Evolutionary conservation across 352 stramenopile genomes (phyloP).

Genomic region (Elongisporangium senticosum): DNA sequence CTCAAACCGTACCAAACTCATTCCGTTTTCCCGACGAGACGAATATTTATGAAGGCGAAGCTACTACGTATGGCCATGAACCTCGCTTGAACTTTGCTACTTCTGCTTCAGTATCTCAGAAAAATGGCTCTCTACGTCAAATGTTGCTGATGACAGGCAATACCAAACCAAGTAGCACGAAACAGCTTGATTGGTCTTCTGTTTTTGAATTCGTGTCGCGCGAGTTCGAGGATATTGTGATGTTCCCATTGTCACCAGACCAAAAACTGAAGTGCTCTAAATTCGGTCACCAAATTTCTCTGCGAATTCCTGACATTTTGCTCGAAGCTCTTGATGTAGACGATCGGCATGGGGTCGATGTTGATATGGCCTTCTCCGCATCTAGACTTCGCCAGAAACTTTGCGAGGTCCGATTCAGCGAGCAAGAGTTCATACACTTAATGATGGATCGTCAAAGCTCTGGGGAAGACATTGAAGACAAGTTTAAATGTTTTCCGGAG

Average conservation of each 20-base stretch:
- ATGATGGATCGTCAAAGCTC: background rate
- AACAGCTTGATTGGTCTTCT: background rate
- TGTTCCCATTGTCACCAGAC: background rate
- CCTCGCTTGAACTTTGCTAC: background rate
- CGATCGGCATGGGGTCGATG: background rate
- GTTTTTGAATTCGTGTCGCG: background rate
- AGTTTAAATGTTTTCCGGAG: conserved; percentile 7
- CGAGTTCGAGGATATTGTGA: background rate
- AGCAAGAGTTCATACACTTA: background rate
- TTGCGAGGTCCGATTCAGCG: background rate
- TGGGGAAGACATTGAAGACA: conserved; percentile 8
- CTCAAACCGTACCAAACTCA: conserved; percentile 6
- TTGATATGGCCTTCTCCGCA: background rate
- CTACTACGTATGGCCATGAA: background rate
- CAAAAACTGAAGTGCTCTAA: background rate
- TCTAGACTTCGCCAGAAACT: background rate
- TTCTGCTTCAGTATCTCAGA: background rate
- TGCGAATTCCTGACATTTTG: background rate
- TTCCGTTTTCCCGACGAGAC: conserved; percentile 2
- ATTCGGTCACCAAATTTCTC: background rate
- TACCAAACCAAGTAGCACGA: background rate
- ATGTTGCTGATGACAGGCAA: background rate
- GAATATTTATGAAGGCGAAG: conserved; percentile 1
- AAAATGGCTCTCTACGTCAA: background rate
- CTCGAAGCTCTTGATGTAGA: background rate